Evolutionary conservation across 2,329 filamentous ascomycete genomes (phyloP), one percentile per base, ranked within the genome.

Genomic region (Blumeria graminis): DNA sequence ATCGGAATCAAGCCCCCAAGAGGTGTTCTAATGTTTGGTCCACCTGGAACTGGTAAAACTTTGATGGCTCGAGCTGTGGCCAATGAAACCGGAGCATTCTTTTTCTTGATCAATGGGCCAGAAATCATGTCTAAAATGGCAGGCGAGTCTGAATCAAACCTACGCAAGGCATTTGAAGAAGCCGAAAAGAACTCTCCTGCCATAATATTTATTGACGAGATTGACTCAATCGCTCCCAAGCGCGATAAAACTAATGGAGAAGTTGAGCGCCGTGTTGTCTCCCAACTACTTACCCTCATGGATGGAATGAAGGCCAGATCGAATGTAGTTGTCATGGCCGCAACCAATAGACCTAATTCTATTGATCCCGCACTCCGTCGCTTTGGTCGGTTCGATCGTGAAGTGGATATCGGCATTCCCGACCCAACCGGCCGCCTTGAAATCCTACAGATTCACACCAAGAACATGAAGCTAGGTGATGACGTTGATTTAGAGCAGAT

Each of bases 51-150:
- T 61, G 92, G 92, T 83, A 98, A 98, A 78, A 98, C 92, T 39
- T 75, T 98, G 64, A 96, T 96, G 92, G 92, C 92, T 67, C 86
- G 92, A 71, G 92, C 92, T 61, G 92, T 98, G 57, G 92, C 92
- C 71, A 96, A 96, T 73, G 92, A 96, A 76, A 96, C 92, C 36
- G 92, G 92, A 65, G 90, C 90, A 53, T 96, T 96, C 76, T 98
- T 98, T 76, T 96, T 98, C 81, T 74, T 96, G 61, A 96, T 98
- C 79, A 96, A 96, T 72, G 90, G 92, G 62, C 92, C 92, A 55
- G 92, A 96, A 71, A 96, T 98, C 74, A 96, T 98, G 92, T 95
- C 90, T 58, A 96, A 96, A 80, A 96, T 96, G 92, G 92, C 92
- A 58, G 92, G 92, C 79, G 92, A 98, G 72, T 96, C 92, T 58